A percentile compares a stretch with the other conserved stretches of the same genome.
Conservation (phyloP, 2,329 filamentous ascomycete genomes). For the Monosporascus sp. region DNA sequence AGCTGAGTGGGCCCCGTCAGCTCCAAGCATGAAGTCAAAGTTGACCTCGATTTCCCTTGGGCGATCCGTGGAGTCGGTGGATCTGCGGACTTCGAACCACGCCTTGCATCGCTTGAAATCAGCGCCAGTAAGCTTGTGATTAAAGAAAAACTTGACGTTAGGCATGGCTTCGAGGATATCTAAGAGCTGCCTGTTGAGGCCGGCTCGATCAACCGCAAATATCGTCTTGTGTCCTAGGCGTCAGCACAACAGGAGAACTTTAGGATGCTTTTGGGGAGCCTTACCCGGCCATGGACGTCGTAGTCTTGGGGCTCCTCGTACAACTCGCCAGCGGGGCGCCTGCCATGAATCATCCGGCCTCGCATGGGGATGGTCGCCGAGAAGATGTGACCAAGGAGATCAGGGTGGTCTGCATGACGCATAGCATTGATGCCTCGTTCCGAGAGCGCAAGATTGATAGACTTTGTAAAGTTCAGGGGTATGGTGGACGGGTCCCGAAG, state of each 20-base stretch:
- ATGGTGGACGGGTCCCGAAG: constrained; percentile 76
- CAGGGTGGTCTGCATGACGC: constrained; percentile 59
- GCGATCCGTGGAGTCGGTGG: constrained; percentile 34
- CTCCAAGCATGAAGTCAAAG: constrained; percentile 93
- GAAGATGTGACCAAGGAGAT: constrained; percentile 69
- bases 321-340: constrained; percentile 56
- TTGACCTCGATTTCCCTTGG: constrained; percentile 68
- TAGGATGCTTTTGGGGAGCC: constrained; percentile 11
- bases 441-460: constrained; percentile 95
- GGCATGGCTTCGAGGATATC: constrained; percentile 77
- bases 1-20: constrained; percentile 90
- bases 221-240: constrained; percentile 54
- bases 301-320: constrained; percentile 82
- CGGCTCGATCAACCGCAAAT: constrained; percentile 77
- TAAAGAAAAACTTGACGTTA: constrained; percentile 90
- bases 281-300: constrained; percentile 79
- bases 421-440: constrained; percentile 91
- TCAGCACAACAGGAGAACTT: background rate
- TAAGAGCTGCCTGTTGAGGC: constrained; percentile 76
- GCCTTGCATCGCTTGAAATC: constrained; percentile 75
- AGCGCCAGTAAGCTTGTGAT: constrained; percentile 86
- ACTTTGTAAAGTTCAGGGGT: constrained; percentile 92
- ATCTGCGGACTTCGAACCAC: constrained; percentile 69
- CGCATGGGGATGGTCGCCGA: constrained; percentile 83
- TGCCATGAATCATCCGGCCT: constrained; percentile 92